These are phyloP conservation scores for Blastobotrys niveus DNA, from an alignment of 1,139 yeast species.

Conservation along the genomic window DNA sequence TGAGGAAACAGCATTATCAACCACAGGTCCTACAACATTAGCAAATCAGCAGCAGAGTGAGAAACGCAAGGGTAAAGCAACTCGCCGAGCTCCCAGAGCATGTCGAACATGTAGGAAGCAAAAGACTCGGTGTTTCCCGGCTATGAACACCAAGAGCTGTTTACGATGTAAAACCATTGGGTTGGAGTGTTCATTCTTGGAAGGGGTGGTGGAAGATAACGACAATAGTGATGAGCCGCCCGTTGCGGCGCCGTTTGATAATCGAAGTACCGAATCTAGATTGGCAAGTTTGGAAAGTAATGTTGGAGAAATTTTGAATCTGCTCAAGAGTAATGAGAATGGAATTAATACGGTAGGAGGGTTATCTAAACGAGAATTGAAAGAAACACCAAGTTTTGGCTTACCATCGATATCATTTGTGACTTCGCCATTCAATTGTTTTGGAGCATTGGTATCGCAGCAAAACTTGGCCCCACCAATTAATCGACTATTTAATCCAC, in stretches of 20 bases:
- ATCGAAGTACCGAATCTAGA: slow-evolving; percentile 19
- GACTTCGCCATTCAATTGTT: slow-evolving; percentile 48
- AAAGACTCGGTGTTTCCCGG: slow-evolving; percentile 57
- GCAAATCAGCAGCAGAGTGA: too few species aligned
- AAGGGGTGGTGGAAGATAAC: slow-evolving; percentile 18
- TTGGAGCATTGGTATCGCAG: slow-evolving; percentile 36
- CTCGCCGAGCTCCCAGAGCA: slow-evolving; percentile 47
- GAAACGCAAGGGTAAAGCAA: slow-evolving; percentile 11
- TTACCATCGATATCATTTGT: slow-evolving; percentile 41
- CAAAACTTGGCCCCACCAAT: slow-evolving; percentile 43
- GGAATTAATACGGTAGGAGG: slow-evolving; percentile 13
- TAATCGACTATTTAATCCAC: slow-evolving; percentile 38
- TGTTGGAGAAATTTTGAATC: slow-evolving; percentile 26
- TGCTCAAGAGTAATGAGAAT: slow-evolving; percentile 16
- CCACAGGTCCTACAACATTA: too few species aligned
- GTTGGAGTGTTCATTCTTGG: slow-evolving; percentile 46
- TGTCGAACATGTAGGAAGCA: slow-evolving; percentile 56
- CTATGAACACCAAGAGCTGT: slow-evolving; percentile 45
- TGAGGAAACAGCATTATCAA: too few species aligned
- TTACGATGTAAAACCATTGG: slow-evolving; percentile 51
- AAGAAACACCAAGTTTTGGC: slow-evolving; percentile 37
- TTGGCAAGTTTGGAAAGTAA: slow-evolving; percentile 23
- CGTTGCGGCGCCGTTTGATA: slow-evolving; percentile 24
- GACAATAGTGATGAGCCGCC: slow-evolving; percentile 12
- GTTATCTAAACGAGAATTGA: slow-evolving; percentile 14